Base-by-base conservation (phyloP, 169 alveolate species). In the Cryptosporidium tyzzeri region DNA sequence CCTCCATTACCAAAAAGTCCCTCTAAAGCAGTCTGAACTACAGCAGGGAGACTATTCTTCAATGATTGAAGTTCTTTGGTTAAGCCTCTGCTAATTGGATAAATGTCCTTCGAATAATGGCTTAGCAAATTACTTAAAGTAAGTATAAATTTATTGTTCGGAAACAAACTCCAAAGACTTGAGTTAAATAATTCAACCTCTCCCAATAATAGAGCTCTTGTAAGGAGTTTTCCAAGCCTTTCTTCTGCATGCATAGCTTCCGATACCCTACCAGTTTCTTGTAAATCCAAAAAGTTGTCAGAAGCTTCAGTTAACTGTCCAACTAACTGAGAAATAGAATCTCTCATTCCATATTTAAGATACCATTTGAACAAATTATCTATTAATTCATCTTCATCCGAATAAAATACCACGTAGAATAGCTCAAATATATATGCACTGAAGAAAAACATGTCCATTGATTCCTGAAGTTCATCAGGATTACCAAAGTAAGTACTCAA, bases 351-450 rank as follows among this genome's bases (percentile, higher is more conserved):
- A 44, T 80, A 80, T 33, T 80, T 80, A 26, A 58, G 53, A 53
- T 80, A 80, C 89, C 89, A 80, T 14, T 35, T 80, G 9, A 80
- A 80, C 51, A 80, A 37, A 62, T 39, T 62, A 10, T 18, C 29
- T 31, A 21, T 45, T n/a, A 80, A 37, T 12, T 80, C 75, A 9
- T 65, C 89, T 37, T 59, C 44, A n/a, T 37, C 37, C 1, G 89
- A 80, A 41, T 80, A 80, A 45, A 45, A 62, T 31, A 80, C 75
- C 18, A 59, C 44, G 44, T 61, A 80, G 62, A 80, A 80, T 44
- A 80, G 39, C 10, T 80, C 89, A 39, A 62, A 41, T 18, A 80
- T 62, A 65, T 80, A 80, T 18, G 89, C 80, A 65, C 89, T 80
- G 53, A 80, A 80, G 16, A 44, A 80, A 33, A 80, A 80, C 48